Evolutionary conservation across 164 flowering plant genomes (phyloP), one percentile per base, ranked within the genome.

Genomic region (Saururus chinensis): DNA sequence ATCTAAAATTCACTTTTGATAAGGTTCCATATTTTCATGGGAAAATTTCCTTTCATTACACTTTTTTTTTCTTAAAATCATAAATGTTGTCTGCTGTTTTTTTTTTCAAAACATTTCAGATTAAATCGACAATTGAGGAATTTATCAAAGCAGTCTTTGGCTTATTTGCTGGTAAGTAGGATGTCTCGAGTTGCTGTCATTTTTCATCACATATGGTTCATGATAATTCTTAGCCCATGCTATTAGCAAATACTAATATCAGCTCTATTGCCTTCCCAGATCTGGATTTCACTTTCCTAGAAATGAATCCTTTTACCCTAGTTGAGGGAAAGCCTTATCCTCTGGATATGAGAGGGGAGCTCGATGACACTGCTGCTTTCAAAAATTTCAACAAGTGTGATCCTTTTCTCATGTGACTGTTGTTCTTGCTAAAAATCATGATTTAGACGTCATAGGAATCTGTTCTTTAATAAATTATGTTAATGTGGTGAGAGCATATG

Each of bases 301-400:
- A 91, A 80, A 88, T 88, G 97, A 91, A 91, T 72, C 95, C 97
- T 9, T 90, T 90, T 68, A 84, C 97, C 11, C 71, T 90, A 70
- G 87, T 90, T 51, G 68, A 86, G 62, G 96, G 91, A 52, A 77
- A 86, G 71, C 96, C 93, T 61, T 88, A 84, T 73, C 96, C 96
- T 13, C 68, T 91, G 74, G 96, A 91, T 67, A 91, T 86, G 97
- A 80, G 95, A 56, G 97, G 95, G 54, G 97, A 88, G 62, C 64
- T 90, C 81, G 97, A 90, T 76, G 95, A 90, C 62, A 90, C 97
- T 58, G 95, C 97, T 60, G 84, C 92, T 40, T 90, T 90, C 74
- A 87, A 90, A 78, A 90, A 90, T 76, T 90, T 90, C 54, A 83
- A 86, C 40, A 90, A 84, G 97, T 90, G 86, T n/a, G 17, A 25